Evolutionary conservation across 768 basidiomycete species (phyloP), one percentile per base, ranked within the genome.

Genomic region (Boletellus ananas): DNA sequence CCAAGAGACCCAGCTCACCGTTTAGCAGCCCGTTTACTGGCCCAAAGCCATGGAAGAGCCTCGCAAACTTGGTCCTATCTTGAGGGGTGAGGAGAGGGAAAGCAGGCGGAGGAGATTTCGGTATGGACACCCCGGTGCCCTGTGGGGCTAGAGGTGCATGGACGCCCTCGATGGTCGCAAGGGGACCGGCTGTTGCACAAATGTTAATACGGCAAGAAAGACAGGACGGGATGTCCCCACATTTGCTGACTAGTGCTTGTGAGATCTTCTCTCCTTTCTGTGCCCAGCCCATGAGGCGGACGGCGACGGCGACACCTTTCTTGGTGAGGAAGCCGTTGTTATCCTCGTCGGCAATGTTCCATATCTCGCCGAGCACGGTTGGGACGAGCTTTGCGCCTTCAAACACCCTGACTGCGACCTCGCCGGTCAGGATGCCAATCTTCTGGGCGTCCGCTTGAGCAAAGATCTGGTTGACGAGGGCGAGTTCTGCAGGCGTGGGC

Each of bases 261-360:
- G 79, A 75, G 34, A 88, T 66, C 53, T 77, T 77, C 64, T 88
- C 87, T 56, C 85, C 93, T 58, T 85, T 85, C 75, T 98, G 96
- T 3, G 93, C 89, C 77, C 89, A 90, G 4, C 89, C 93, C 54
- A 99, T 92, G 44, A 98, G 76, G 50, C 96, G 79, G n/a, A 95
- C 75, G 23, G 90, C 94, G 52, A 88, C 76, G 16, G 91, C 84
- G 59, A 93, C 90, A 38, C 90, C 89, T 63, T 90, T 94, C 57
- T 80, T 83, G 11, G 92, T 85, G 47, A 99, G 79, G 72, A 85
- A 93, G 2, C 96, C 96, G 53, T 90, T 90, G 74, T 97, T 94
- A 29, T 94, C 85, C 48, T 88, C 84, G 74, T 99, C 96, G 43
- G 93, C 85, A 51, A 98, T 72, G 51, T 75, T 80, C 95, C 96